Percentiles rank a stretch among this genome's conserved stretches.
These are phyloP conservation scores for Populus trichocarpa DNA, from an alignment of 441 rosid species.

Conservation along the genomic window DNA sequence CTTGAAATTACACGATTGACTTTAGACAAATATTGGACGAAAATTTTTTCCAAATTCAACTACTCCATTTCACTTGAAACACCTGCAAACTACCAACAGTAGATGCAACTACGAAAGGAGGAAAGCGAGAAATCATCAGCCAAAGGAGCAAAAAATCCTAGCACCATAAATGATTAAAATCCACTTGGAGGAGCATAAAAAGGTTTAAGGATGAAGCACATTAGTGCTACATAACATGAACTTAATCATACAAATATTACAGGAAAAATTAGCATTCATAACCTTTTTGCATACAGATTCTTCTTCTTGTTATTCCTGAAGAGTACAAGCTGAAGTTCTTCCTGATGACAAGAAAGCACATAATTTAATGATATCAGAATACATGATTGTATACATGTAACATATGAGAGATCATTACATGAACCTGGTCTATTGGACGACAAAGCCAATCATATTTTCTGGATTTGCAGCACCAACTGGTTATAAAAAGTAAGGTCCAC, in stretches of 20 bases:
- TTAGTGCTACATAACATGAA: neutral
- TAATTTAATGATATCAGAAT: neutral
- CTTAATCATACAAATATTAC: neutral
- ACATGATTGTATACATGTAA: neutral
- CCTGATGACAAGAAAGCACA: constrained; percentile 37
- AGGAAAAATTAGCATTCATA: constrained; percentile 14
- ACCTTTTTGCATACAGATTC: constrained; percentile 85
- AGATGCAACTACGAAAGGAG: constrained; percentile 6
- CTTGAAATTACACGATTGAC: too few species aligned
- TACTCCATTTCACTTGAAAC: constrained; percentile 82
- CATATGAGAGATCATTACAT: neutral
- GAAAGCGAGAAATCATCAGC: neutral
- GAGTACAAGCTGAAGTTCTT: constrained; percentile 82
- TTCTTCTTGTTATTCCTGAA: constrained; percentile 61
- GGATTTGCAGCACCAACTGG: neutral
- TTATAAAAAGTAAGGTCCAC: constrained; percentile 10
- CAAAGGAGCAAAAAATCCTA: neutral
- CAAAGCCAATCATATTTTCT: constrained; percentile 59
- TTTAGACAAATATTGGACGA: constrained; percentile 24
- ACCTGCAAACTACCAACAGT: constrained; percentile 35
- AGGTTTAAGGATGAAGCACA: neutral
- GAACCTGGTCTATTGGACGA: constrained; percentile 54
- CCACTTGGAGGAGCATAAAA: neutral
- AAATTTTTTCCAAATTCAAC: constrained; percentile 79
- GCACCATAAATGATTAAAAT: neutral